Evolutionary conservation across 2,329 filamentous ascomycete genomes (phyloP), one percentile per base, ranked within the genome.

Genomic region (Cordyceps farinosa): DNA sequence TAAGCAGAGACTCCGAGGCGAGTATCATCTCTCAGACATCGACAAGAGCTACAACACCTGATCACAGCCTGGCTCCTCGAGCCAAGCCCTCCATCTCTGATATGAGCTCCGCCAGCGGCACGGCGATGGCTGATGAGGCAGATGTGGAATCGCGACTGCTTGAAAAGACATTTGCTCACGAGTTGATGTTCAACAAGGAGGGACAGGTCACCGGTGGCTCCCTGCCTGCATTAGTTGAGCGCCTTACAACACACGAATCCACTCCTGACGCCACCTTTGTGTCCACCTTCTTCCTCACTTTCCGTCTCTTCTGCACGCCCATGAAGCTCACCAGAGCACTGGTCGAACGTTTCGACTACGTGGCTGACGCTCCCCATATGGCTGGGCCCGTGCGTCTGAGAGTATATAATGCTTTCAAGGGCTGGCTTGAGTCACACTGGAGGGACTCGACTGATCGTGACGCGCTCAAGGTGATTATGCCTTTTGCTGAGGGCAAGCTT

Each of bases 361-460:
- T 97, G 44, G 90, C 87, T 13, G 90, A 95, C 65, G 90, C 88
- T 54, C 85, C 87, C 29, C 84, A 87, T 64, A 77, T 93, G 66
- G 88, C 92, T 29, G 85, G 83, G 3, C 91, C 94, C 0, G 94
- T 98, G 29, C 88, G 93, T 57, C 80, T 99, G 54, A 87, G 95
- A 58, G 92, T 98, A 1, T 98, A 96, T 80, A 98, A 99, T 73
- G 89, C 92, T 63, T 92, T 99, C 82, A 99, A 99, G 76, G 90
- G 91, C 48, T 99, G 95, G 95, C 80, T 99, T 27, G 95, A 98
- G 78, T 95, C 90, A 7, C 92, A 99, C 76, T 99, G 95, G 94
- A 87, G 90, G 54, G 87, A 91, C 66, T 87, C 92, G 64, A 87
- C 88, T 11, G 95, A 99, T 73, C 85, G 86, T 60, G 83, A 86